Evolutionary conservation across 2,329 filamentous ascomycete genomes (phyloP), one percentile per base, ranked within the genome.

Genomic region (Cadophora malorum): DNA sequence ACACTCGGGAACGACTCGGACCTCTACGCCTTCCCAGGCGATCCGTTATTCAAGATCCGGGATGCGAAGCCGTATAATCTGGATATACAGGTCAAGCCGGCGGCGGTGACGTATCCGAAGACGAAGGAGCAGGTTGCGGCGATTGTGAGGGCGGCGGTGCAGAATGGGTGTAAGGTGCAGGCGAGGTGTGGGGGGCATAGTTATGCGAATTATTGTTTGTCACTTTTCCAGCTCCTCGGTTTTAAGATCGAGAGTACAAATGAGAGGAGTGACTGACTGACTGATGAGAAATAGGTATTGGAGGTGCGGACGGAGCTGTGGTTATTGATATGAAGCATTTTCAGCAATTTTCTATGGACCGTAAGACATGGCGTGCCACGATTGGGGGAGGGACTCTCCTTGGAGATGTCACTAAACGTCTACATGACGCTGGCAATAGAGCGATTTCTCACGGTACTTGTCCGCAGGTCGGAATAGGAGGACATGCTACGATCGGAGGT

Each of bases 391-490:
- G 87, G 1, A 81, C 80, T 41, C 79, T 75, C n/a, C 81, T 90
- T 0, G 81, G 82, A 3, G 81, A 87, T 63, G 77, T 90, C 16
- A 84, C 85, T 10, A 75, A 81, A 45, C 78, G 79, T 52, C 78
- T 89, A 10, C 83, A 86, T 66, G 74, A 81, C 8, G 80, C 83
- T 64, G 86, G 85, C 6, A 80, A 81, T 33, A 81, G 87, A n/a
- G 87, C 86, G 2, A 83, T 89, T 63, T 80, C 87, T 0, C 87
- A 89, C 65, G 87, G 87, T 10, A 84, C 85, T 0, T 89, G 87
- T 67, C 86, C 86, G 0, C 83, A 82, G 6, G 86, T 89, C 12
- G 86, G 86, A 6, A 81, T 87, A 10, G 86, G 86, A 45, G 86
- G 86, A 0, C 86, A 89, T 72, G 83, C 85, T 3, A 87, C 85